Conservation (phyloP, 1,284 basidiomycete genomes). For the Ustilago curta region DNA sequence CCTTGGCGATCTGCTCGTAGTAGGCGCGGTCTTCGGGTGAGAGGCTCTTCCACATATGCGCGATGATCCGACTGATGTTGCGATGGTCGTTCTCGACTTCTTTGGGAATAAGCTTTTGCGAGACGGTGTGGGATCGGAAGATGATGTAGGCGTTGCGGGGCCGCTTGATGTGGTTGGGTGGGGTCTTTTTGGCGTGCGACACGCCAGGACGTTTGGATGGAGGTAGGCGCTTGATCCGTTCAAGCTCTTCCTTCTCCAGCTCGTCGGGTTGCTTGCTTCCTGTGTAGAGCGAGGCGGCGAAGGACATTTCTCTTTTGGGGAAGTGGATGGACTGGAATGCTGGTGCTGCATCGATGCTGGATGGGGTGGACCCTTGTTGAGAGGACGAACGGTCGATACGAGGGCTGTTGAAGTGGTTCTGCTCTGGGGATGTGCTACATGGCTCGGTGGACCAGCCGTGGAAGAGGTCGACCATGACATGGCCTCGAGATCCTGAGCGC, state of each 20-base stretch:
- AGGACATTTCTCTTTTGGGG: slow-evolving; percentile 14
- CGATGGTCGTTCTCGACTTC: slow-evolving; percentile 85
- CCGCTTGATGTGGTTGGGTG: slow-evolving; percentile 80
- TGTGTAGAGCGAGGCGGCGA: slow-evolving; percentile 12
- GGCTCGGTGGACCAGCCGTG: slow-evolving; percentile 24
- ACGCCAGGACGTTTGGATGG: slow-evolving; percentile 43
- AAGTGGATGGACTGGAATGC: slow-evolving; percentile 24
- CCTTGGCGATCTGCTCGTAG: slow-evolving; percentile 56
- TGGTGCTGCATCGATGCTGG: background rate
- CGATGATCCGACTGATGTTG: slow-evolving; percentile 74
- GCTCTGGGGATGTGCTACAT: background rate
- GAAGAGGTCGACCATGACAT: slow-evolving; percentile 18
- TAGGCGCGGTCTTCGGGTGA: slow-evolving; percentile 47
- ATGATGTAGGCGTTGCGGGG: slow-evolving; percentile 95
- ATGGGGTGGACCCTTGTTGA: slow-evolving; percentile 1
- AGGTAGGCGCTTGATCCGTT: slow-evolving; percentile 10
- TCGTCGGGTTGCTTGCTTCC: slow-evolving; percentile 2
- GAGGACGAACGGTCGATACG: slow-evolving; percentile 20
- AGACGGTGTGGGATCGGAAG: slow-evolving; percentile 88
- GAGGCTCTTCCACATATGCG: slow-evolving; percentile 66
- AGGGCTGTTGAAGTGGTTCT: background rate
- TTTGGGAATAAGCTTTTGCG: slow-evolving; percentile 80
- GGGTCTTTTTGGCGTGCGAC: slow-evolving; percentile 59
- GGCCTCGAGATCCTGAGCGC: slow-evolving; percentile 2
- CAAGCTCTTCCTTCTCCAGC: background rate